Percentiles rank a stretch among this genome's conserved stretches.
Evolutionary conservation across 1,139 yeast genomes (phyloP).

Genomic region (Ogataea hybrid): DNA sequence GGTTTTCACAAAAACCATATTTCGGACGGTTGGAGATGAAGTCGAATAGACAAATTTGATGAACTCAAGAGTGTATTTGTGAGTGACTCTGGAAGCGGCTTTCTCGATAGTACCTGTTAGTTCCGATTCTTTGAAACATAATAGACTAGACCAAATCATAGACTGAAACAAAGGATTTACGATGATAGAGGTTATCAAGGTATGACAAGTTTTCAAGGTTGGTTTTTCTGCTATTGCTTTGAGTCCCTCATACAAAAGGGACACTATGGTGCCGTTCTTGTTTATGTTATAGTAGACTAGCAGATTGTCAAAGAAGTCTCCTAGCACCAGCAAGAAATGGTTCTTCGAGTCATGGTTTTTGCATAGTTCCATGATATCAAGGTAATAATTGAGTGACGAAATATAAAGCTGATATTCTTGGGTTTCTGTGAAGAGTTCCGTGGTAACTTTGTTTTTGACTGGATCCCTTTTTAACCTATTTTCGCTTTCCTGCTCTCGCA

Average conservation of each 20-base stretch:
- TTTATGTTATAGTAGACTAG: conserved; percentile 10
- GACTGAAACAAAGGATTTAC: conserved; percentile 8
- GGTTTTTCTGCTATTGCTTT: conserved; percentile 9
- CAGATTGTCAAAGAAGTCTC: conserved; percentile 12
- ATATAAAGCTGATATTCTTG: conserved; percentile 12
- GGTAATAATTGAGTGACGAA: conserved; percentile 11
- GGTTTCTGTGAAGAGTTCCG: conserved; percentile 16
- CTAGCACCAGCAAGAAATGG: conserved; percentile 11
- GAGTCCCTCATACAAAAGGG: conserved; percentile 19
- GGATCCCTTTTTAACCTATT: conserved; percentile 14
- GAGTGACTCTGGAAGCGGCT: conserved; percentile 17
- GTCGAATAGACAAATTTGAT: conserved; percentile 7
- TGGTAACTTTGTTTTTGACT: conserved; percentile 13
- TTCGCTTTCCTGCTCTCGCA: conserved; percentile 10
- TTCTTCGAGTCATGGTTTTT: conserved; percentile 9
- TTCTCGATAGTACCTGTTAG: conserved; percentile 14
- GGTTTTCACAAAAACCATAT: conserved; percentile 3
- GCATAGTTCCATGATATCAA: conserved; percentile 9
- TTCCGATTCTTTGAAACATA: conserved; percentile 20
- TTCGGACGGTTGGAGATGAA: conserved; percentile 2
- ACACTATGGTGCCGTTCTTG: conserved; percentile 8
- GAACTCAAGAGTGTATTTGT: conserved; percentile 15
- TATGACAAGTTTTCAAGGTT: background rate
- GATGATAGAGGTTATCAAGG: conserved; percentile 7
- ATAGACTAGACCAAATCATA: conserved; percentile 19